Evolutionary conservation across 2,329 filamentous ascomycete species (phyloP).

Genomic region (Clonostachys sp.): DNA sequence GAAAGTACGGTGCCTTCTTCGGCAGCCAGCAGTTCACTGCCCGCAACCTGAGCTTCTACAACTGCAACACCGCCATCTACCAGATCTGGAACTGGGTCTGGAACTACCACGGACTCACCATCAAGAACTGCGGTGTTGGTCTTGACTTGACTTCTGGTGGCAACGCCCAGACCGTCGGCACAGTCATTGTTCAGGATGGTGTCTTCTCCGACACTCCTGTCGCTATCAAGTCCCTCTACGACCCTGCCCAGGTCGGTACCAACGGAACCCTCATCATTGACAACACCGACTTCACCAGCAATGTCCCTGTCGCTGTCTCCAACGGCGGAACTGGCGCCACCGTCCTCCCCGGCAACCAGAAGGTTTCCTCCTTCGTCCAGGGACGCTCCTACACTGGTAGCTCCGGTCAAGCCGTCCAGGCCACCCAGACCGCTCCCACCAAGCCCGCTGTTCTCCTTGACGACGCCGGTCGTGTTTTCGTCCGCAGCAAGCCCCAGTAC

Average conservation of each 20-base stretch:
- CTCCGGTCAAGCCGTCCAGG: slow-evolving; percentile 53
- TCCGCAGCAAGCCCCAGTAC: slow-evolving; percentile 88
- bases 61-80: slow-evolving; percentile 76
- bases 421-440: slow-evolving; percentile 39
- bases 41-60: slow-evolving; percentile 77
- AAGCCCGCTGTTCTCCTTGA: slow-evolving; percentile 68
- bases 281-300: slow-evolving; percentile 77
- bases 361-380: slow-evolving; percentile 71
- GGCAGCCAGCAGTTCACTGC: slow-evolving; percentile 87
- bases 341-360: slow-evolving; percentile 65
- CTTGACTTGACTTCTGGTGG: slow-evolving; percentile 69
- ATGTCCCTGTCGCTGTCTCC: slow-evolving; percentile 62
- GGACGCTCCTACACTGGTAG: slow-evolving; percentile 65
- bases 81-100: slow-evolving; percentile 94
- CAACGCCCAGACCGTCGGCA: slow-evolving; percentile 73
- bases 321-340: slow-evolving; percentile 48
- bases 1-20: slow-evolving; percentile 71
- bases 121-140: slow-evolving; percentile 71
- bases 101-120: slow-evolving; percentile 71
- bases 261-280: slow-evolving; percentile 82
- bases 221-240: slow-evolving; percentile 68
- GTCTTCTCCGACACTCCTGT: slow-evolving; percentile 70
- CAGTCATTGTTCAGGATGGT: slow-evolving; percentile 78
- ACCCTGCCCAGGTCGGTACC: slow-evolving; percentile 54
- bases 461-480: slow-evolving; percentile 64